A percentile compares a stretch with the other conserved stretches of the same genome.
These are phyloP conservation scores for Daldinia loculata DNA, from an alignment of 495 filamentous ascomycete species.

Conservation along the genomic window DNA sequence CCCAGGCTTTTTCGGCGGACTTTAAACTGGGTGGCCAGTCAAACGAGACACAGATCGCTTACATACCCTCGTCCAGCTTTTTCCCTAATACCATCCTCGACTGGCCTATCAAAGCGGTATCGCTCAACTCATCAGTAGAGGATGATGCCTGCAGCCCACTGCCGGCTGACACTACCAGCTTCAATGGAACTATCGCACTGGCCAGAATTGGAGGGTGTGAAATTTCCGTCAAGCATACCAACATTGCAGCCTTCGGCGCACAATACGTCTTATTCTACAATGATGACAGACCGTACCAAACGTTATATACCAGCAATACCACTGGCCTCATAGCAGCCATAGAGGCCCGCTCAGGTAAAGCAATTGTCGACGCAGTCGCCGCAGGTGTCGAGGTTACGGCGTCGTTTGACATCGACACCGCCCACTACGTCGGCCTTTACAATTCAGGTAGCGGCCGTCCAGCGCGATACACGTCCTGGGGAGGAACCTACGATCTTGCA, in stretches of 20 bases:
- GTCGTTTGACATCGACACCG: constrained; percentile 37
- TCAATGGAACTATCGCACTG: neutral
- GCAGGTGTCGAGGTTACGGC: neutral
- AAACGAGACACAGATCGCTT: neutral
- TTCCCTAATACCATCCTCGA: neutral
- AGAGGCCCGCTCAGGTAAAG: neutral
- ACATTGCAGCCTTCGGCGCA: neutral
- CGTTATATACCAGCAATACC: neutral
- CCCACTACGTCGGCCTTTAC: constrained; percentile 40
- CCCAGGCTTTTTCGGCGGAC: neutral
- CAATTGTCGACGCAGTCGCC: neutral
- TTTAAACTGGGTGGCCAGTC: neutral
- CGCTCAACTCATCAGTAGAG: neutral
- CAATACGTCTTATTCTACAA: neutral
- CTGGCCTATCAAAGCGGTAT: neutral
- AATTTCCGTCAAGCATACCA: neutral
- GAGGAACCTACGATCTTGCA: constrained; percentile 53
- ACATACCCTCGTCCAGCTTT: neutral
- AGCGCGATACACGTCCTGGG: constrained; percentile 57
- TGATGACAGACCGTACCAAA: neutral
- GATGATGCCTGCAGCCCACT: neutral
- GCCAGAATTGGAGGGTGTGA: neutral
- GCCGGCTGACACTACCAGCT: neutral
- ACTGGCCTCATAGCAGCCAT: neutral
- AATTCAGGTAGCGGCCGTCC: constrained; percentile 43